These are phyloP conservation scores for Selaginella tamariscina DNA, from an alignment of 75 land plant genomes.

Conservation along the genomic window DNA sequence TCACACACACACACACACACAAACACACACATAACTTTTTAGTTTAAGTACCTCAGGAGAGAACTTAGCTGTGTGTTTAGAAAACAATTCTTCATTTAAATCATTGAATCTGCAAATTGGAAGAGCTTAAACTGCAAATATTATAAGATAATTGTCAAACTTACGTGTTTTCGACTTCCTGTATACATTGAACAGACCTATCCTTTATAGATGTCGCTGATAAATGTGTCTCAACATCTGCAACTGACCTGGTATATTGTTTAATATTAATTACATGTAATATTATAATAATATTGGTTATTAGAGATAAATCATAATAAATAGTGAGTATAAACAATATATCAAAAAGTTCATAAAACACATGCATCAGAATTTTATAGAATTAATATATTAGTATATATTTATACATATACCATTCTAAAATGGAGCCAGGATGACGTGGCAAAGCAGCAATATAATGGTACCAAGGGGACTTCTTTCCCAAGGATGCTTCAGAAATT, in stretches of 20 bases:
- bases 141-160: not conserved
- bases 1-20: no score
- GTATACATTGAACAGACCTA: slow-evolving; percentile 60
- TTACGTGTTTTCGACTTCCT: slow-evolving; percentile 63
- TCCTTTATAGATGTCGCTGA: slow-evolving; percentile 62
- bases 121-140: not conserved
- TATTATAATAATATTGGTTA: no score
- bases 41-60: slow-evolving; percentile 68
- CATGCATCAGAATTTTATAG: no score
- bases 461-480: slow-evolving; percentile 55
- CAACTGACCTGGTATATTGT: slow-evolving; percentile 51
- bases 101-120: slow-evolving; percentile 51
- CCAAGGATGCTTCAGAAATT: slow-evolving; percentile 71
- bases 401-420: slow-evolving; percentile 47
- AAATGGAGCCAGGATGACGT: slow-evolving; percentile 65
- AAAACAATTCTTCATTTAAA: slow-evolving; percentile 50
- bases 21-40: no score
- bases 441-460: slow-evolving; percentile 81
- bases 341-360: no score
- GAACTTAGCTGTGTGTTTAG: slow-evolving; percentile 61
- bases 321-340: no score
- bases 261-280: not conserved
- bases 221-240: slow-evolving; percentile 61
- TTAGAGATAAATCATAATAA: no score
- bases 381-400: not conserved